These are phyloP conservation scores for Cladosporium sp. DNA, from an alignment of 2,329 filamentous ascomycete genomes.

Conservation along the genomic window DNA sequence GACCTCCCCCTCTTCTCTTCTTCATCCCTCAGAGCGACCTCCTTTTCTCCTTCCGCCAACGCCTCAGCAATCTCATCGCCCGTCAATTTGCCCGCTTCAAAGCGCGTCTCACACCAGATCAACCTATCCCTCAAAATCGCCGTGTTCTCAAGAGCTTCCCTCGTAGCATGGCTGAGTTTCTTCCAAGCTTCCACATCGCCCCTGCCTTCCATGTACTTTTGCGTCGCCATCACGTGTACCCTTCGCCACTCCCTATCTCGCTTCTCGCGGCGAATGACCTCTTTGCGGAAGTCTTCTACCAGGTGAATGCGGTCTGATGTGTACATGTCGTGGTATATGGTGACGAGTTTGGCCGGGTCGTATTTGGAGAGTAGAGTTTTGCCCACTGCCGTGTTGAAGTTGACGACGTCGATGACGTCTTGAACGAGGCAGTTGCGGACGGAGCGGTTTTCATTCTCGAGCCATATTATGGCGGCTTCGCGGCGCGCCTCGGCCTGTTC, in stretches of 20 bases:
- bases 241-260: not conserved
- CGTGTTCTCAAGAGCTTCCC: not conserved
- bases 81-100: not conserved
- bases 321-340: not conserved
- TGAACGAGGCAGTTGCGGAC: not conserved
- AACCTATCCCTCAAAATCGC: not conserved
- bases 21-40: no score
- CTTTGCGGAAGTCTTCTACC: not conserved
- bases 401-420: not conserved
- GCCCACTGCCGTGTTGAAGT: not conserved
- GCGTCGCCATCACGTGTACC: not conserved
- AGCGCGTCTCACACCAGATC: conserved; percentile 1
- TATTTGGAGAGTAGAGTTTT: conserved; percentile 1
- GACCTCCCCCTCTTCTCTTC: no score
- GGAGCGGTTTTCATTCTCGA: not conserved
- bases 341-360: not conserved
- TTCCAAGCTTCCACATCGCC: not conserved
- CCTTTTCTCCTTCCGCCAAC: no score
- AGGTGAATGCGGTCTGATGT: not conserved
- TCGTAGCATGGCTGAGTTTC: not conserved
- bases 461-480: not conserved
- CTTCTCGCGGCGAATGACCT: not conserved
- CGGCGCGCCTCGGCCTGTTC: not conserved
- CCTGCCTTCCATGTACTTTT: not conserved
- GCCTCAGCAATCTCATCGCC: no score